Base-by-base conservation (phyloP, 192 early-diverging fungal genomes). In the Rhizophagus prolifer region DNA sequence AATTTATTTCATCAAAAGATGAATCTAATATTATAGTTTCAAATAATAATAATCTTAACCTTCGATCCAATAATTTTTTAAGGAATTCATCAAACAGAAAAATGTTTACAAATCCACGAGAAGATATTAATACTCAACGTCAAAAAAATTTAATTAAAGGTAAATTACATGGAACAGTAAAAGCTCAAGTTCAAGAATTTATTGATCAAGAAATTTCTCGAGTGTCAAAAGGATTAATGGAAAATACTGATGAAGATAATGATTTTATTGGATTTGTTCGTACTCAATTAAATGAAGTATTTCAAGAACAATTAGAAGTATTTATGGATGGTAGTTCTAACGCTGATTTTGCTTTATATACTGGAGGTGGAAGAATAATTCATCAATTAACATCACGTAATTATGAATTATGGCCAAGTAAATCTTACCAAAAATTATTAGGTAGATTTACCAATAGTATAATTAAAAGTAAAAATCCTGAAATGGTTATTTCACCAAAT, bases 361-460 rank as follows among this genome's bases (percentile, higher is more conserved):
- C 72, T 4, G 58, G 58, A 34, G 72, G 72, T 25, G 72, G 58
- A 14, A 28, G 44, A 9, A 74, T 74, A n/a, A 74, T 74, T 19
- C 30, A 25, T 58, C 58, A 74, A 21, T 21, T 74, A 38, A 74
- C 72, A n/a, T 60, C 72, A 26, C 28, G 58, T 8, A 38, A n/a
- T 38, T 74, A 74, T 34, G 72, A 61, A 61, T 58, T 26, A 60
- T 44, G 72, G 31, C 36, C 59, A 25, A 61, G 9, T 60, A 74
- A 74, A 61, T 19, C 31, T 9, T 36, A 61, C 25, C 59, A 74
- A 61, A 38, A 59, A 73, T 34, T 61, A 74, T 74, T 58, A 25
- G 31, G 72, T 14, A 4, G 14, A 12, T 23, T 61, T 2, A 26
- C 31, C 10, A n/a, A 61, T 60, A 58, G 41, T 61, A 28, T 58